Conservation (phyloP, 1,284 basidiomycete species). For the Mycosarcoma maydis region DNA sequence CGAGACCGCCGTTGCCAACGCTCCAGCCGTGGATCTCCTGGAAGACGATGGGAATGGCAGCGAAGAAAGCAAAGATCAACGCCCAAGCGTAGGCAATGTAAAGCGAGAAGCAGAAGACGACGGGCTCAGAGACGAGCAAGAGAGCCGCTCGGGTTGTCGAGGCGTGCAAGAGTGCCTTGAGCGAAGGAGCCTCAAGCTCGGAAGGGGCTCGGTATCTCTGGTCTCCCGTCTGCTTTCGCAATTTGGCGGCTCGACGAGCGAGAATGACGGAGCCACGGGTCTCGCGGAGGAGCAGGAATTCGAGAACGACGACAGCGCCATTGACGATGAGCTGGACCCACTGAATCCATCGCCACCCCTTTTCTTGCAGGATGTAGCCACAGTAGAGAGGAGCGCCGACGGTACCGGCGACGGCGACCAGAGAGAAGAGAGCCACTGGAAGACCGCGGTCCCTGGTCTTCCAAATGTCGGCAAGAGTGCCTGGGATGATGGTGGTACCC, state of each 20-base stretch:
- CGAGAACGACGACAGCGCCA: conserved; percentile 61
- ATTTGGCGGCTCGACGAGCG: conserved; percentile 57
- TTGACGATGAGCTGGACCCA: conserved; percentile 63
- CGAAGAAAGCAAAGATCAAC: conserved; percentile 62
- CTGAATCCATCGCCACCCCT: conserved; percentile 67
- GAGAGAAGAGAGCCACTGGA: conserved; percentile 65
- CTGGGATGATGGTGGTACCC: conserved; percentile 59
- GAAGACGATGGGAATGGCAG: conserved; percentile 66
- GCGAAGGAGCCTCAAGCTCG: conserved; percentile 64
- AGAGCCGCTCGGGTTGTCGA: conserved; percentile 63
- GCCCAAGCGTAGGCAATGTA: conserved; percentile 64
- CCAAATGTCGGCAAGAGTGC: conserved; percentile 61
- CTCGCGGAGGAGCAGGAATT: conserved; percentile 64
- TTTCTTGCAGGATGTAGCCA: conserved; percentile 61
- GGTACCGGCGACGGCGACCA: conserved; percentile 63
- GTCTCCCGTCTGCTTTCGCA: conserved; percentile 64
- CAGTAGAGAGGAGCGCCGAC: conserved; percentile 59
- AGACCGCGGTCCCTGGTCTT: conserved; percentile 59
- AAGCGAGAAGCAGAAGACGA: conserved; percentile 64
- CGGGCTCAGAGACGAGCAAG: conserved; percentile 64
- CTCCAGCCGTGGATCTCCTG: conserved; percentile 65
- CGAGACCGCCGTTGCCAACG: conserved; percentile 64
- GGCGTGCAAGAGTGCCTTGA: conserved; percentile 62
- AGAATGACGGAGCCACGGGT: conserved; percentile 66
- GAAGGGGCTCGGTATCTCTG: conserved; percentile 63